A percentile compares a stretch with the other conserved stretches of the same genome.
Evolutionary conservation across 495 filamentous ascomycete species (phyloP).

Genomic region (Trichoderma reesei): DNA sequence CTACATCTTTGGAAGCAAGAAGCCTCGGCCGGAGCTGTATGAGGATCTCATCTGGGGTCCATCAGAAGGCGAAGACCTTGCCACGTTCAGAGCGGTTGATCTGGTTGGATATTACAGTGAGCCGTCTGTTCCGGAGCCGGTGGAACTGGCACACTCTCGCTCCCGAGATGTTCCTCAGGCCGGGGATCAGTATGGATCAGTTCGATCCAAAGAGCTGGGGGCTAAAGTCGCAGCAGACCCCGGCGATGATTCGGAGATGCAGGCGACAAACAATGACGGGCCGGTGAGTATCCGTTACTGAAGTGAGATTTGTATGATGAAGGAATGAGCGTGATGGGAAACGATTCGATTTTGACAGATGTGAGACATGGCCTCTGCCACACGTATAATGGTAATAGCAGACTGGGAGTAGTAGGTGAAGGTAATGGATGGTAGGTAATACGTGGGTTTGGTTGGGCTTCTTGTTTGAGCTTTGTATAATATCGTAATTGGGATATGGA

Average conservation of each 20-base stretch:
- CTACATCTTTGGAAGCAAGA: conserved; percentile 14
- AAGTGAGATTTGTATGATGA: too few species aligned
- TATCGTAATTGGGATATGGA: too few species aligned
- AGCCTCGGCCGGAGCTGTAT: background rate
- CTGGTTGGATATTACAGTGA: background rate
- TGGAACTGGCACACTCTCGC: background rate
- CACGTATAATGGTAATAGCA: background rate
- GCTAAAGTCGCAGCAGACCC: background rate
- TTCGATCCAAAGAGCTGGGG: background rate
- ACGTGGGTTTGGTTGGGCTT: too few species aligned
- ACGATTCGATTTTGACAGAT: background rate
- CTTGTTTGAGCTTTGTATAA: too few species aligned
- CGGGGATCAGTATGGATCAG: too few species aligned
- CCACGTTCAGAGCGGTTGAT: background rate
- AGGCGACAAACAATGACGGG: background rate
- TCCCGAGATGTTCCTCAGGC: too few species aligned
- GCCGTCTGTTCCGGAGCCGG: background rate
- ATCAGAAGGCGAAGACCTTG: conserved; percentile 9
- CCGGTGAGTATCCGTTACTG: background rate
- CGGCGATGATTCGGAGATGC: background rate
- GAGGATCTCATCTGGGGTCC: conserved; percentile 7
- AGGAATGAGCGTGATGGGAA: background rate
- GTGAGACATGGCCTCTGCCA: background rate
- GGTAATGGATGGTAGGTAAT: too few species aligned
- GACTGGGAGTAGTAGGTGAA: too few species aligned